phyloP scores from a whole-genome alignment of 2,329 filamentous ascomycete species.

The Endoconidiophora polonica region DNA sequence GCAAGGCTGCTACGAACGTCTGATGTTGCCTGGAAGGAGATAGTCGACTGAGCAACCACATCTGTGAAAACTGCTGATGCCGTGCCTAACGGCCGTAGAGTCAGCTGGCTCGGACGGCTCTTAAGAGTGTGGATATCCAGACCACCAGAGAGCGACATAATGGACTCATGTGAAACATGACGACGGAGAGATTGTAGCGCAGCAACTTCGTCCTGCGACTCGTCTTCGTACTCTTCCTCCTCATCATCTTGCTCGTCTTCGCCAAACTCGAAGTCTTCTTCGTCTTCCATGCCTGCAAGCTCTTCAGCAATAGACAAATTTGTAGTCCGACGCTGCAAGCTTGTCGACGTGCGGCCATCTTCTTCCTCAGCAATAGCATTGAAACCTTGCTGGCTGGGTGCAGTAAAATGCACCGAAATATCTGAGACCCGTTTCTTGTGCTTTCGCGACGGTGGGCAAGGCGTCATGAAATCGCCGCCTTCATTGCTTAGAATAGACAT shows the following conservation, averaged over 20 bases:
- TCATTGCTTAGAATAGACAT: conserved; percentile 11
- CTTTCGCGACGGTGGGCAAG: conserved; percentile 13
- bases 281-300: conserved; percentile 12
- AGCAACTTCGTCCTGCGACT: conserved; percentile 21
- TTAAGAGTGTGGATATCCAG: conserved; percentile 80
- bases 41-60: conserved; percentile 42
- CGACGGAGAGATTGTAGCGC: conserved; percentile 39
- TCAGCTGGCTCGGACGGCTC: conserved; percentile 58
- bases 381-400: conserved; percentile 14
- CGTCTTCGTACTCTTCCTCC: conserved; percentile 17
- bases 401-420: conserved; percentile 9
- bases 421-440: conserved; percentile 11
- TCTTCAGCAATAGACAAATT: conserved; percentile 11
- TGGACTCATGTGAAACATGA: conserved; percentile 66
- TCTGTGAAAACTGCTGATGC: conserved; percentile 40
- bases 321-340: conserved; percentile 3
- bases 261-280: conserved; percentile 12
- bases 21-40: conserved; percentile 20
- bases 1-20: conserved; percentile 10
- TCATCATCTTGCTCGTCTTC: conserved; percentile 22
- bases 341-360: conserved; percentile 14
- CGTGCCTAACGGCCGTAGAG: conserved; percentile 36
- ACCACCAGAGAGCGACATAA: conserved; percentile 71
- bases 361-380: conserved; percentile 25
- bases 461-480: not conserved